Percentiles rank a stretch among this genome's conserved stretches.
Evolutionary conservation across 2,329 filamentous ascomycete species (phyloP).

Genomic region (Fusarium bulbicola): DNA sequence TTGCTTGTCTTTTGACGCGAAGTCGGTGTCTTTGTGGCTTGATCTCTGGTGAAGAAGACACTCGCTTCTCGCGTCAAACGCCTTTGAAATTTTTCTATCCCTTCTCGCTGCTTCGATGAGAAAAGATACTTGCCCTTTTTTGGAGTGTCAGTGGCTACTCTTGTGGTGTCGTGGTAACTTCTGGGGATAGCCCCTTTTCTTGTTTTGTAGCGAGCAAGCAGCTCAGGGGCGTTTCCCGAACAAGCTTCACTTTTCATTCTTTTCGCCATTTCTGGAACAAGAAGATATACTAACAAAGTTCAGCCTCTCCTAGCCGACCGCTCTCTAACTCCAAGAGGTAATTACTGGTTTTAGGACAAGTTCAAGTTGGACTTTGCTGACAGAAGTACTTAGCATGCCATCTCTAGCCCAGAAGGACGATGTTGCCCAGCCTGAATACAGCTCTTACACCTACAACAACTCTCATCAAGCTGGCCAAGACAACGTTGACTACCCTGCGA

Average conservation of each 20-base stretch:
- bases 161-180: not conserved
- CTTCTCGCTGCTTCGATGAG: not conserved
- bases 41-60: not conserved
- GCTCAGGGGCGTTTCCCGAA: not conserved
- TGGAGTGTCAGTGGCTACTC: not conserved
- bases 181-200: not conserved
- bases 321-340: constrained; percentile 21
- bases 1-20: not conserved
- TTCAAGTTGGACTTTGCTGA: not conserved
- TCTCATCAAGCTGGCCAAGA: not conserved
- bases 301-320: not conserved
- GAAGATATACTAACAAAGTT: not conserved
- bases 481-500: not conserved
- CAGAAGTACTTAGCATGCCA: constrained; percentile 6
- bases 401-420: not conserved
- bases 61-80: not conserved
- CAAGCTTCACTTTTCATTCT: not conserved
- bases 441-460: not conserved
- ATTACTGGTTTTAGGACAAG: too few species aligned
- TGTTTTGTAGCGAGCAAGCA: not conserved
- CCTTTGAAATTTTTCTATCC: not conserved
- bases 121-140: too few species aligned
- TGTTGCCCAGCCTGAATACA: not conserved
- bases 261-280: too few species aligned
- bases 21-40: not conserved